Percentiles rank a stretch among this genome's conserved stretches.
Conservation (phyloP, 176 grass and related monocot genomes). For the Pharus latifolius region DNA sequence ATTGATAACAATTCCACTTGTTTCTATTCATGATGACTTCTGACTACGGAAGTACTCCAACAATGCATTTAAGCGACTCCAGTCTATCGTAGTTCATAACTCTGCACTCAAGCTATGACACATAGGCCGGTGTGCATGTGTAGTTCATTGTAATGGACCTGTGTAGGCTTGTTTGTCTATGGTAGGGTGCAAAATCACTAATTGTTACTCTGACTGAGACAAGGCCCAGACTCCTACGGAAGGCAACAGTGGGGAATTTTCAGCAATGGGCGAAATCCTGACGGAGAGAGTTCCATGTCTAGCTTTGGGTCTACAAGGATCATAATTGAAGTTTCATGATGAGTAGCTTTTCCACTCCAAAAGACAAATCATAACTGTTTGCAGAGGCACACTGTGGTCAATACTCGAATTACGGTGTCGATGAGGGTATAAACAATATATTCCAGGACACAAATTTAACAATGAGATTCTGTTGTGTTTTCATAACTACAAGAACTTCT, state of each 20-base stretch:
- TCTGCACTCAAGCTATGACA: not conserved
- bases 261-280: no score
- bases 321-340: not conserved
- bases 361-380: not conserved
- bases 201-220: no score
- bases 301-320: not conserved
- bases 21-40: no score
- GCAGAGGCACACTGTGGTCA: not conserved
- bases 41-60: not conserved
- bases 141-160: not conserved
- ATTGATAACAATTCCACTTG: not conserved
- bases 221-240: no score
- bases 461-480: not conserved
- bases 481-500: not conserved
- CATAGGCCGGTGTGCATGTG: not conserved
- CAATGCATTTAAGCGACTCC: not conserved
- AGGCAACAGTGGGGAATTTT: no score
- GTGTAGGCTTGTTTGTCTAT: not conserved
- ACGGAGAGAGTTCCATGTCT: not conserved
- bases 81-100: not conserved
- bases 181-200: not conserved
- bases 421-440: not conserved
- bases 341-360: not conserved
- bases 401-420: no score
- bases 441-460: not conserved